Base-by-base conservation (phyloP, 2,329 filamentous ascomycete genomes). In the Scedosporium boydii region DNA sequence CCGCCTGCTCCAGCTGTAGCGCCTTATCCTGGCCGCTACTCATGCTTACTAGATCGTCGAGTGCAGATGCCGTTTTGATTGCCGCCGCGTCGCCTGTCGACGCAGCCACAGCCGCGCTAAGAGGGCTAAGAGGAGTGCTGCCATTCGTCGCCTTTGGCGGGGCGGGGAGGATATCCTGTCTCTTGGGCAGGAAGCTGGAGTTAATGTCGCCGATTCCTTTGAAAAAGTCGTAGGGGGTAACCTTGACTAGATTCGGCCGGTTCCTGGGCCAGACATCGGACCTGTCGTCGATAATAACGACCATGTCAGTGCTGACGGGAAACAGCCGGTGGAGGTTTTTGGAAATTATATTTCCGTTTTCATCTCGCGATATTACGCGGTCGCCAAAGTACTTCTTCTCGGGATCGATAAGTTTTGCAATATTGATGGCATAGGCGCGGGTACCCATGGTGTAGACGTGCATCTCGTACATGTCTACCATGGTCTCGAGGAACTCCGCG, bases 401-500 rank as follows among this genome's bases (percentile, higher is more conserved):
- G 0, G 93, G 93, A 70, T 99, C 95, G 65, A 99, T 90, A 65
- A 99, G 93, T 68, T 89, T 88, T 44, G 92, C 92, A 68, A 99
- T 96, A 65, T 91, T 89, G 68, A 93, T 82, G 9, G 95, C 95
- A 72, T 99, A 99, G n/a, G 93, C 91, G 66, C 95, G 86, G 23
- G 95, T 99, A 63, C 93, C 95, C 95, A 99, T 99, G 53, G 95
- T 99, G 78, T 99, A 99, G 66, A 99, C 93, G 73, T 99, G 95
- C 70, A 98, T 80, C 77, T 99, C 95, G 76, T 95, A 99, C 69
- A 95, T 79, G 69, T 87, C 82, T 1, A 91, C 85, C 58, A 97
- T 82, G 60, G 85, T 84, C 63, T 89, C 80, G 58, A 99, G 80
- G 70, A 99, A 99, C 51, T 88, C 84, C 65, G 86, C 80, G 59